Percentiles rank a stretch among this genome's conserved stretches.
These are phyloP conservation scores for Xylariales sp. DNA, from an alignment of 2,329 filamentous ascomycete species.

Conservation along the genomic window DNA sequence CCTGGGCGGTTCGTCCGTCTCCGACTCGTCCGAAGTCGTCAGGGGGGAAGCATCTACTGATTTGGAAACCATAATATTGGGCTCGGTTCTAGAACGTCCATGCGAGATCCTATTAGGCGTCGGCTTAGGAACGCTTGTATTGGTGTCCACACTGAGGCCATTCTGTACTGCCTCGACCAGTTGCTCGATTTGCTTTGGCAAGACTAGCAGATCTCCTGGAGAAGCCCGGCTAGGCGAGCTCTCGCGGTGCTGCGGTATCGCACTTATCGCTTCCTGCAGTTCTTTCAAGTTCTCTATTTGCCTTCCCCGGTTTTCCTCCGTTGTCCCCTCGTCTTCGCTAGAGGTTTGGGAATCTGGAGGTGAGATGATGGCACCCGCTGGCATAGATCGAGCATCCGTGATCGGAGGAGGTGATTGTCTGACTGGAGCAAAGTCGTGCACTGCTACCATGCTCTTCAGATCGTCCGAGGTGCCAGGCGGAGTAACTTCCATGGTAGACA, in stretches of 20 bases:
- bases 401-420: conserved; percentile 81
- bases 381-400: conserved; percentile 67
- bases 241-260: conserved; percentile 63
- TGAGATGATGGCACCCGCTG: conserved; percentile 80
- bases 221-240: conserved; percentile 46
- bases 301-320: conserved; percentile 35
- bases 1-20: conserved; percentile 46
- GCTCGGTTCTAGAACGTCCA: conserved; percentile 52
- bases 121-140: conserved; percentile 18
- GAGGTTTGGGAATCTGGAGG: conserved; percentile 71
- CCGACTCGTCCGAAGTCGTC: conserved; percentile 56
- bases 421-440: conserved; percentile 49
- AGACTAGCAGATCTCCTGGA: conserved; percentile 27
- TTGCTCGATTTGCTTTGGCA: conserved; percentile 29
- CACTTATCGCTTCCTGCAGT: conserved; percentile 76
- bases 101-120: conserved; percentile 40
- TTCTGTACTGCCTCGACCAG: conserved; percentile 36
- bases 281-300: conserved; percentile 55
- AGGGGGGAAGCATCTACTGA: conserved; percentile 46
- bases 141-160: conserved; percentile 21
- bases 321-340: conserved; percentile 73
- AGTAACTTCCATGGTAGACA: conserved; percentile 35
- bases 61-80: conserved; percentile 40
- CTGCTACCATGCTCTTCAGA: conserved; percentile 41
- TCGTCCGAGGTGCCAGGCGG: conserved; percentile 47